Percentiles rank a stretch among this genome's conserved stretches.
Conservation (phyloP, 129 eudicot genomes). For the Tagetes patula region DNA sequence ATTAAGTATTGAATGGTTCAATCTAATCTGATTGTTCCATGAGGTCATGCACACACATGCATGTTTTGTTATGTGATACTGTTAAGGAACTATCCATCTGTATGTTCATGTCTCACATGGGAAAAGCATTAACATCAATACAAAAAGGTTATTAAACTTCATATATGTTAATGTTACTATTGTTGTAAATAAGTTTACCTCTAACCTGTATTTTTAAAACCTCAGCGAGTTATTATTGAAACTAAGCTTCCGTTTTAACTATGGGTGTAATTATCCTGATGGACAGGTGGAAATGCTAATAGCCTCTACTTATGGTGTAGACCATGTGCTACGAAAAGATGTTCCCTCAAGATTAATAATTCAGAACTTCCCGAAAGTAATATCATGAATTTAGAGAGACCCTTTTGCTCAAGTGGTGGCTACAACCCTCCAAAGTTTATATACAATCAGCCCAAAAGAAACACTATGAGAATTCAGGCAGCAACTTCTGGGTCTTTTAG, state of each 20-base stretch:
- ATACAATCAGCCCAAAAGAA: slow-evolving; percentile 28
- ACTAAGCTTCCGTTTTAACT: not conserved
- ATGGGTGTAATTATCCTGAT: slow-evolving; percentile 18
- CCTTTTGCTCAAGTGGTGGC: slow-evolving; percentile 20
- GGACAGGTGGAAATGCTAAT: slow-evolving; percentile 37
- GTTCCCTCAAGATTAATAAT: slow-evolving; percentile 26
- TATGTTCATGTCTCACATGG: not conserved
- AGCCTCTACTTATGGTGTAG: slow-evolving; percentile 16
- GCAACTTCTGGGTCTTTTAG: slow-evolving; percentile 52
- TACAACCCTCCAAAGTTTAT: slow-evolving; percentile 15
- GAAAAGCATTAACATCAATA: not conserved
- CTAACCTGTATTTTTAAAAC: not conserved
- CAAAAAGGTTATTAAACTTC: not conserved
- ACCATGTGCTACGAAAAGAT: slow-evolving; percentile 11
- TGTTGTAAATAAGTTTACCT: not conserved
- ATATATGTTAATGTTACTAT: not conserved
- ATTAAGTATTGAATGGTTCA: not conserved
- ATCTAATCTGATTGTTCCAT: not conserved
- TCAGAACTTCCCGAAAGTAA: slow-evolving; percentile 25
- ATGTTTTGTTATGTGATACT: not conserved
- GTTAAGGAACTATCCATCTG: not conserved
- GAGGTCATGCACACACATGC: not conserved
- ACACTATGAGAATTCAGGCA: slow-evolving; percentile 37
- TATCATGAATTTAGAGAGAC: slow-evolving; percentile 27
- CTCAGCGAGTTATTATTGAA: not conserved